phyloP scores from a whole-genome alignment of 768 basidiomycete genomes.

The Agrocybe pediades region DNA sequence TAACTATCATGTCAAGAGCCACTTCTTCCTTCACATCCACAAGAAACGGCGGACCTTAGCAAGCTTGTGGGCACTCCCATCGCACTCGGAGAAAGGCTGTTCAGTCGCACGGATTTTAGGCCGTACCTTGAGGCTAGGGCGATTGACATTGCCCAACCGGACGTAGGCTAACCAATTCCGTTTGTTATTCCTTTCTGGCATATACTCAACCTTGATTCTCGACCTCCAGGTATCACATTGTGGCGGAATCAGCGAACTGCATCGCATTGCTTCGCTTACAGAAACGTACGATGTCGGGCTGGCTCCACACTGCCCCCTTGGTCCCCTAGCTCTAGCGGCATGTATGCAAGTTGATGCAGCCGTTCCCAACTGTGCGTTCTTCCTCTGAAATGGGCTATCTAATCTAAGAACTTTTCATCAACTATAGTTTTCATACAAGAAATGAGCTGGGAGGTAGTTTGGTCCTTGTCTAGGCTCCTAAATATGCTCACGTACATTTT shows the following conservation, averaged over 20 bases:
- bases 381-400: background rate
- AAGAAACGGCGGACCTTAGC: slow-evolving; percentile 63
- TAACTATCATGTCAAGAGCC: slow-evolving; percentile 40
- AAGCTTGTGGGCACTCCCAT: slow-evolving; percentile 59
- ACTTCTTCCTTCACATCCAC: slow-evolving; percentile 57
- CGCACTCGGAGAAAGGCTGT: slow-evolving; percentile 63
- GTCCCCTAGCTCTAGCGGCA: slow-evolving; percentile 72
- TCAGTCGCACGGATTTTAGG: slow-evolving; percentile 61
- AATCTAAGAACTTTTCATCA: background rate
- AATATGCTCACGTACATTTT: background rate
- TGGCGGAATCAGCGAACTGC: slow-evolving; percentile 60
- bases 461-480: background rate
- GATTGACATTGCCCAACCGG: slow-evolving; percentile 72
- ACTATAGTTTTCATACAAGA: slow-evolving; percentile 59
- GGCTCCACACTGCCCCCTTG: slow-evolving; percentile 74
- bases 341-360: slow-evolving; percentile 64
- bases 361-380: slow-evolving; percentile 56
- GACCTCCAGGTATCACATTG: slow-evolving; percentile 51
- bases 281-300: slow-evolving; percentile 74
- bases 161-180: slow-evolving; percentile 37
- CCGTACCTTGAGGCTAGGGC: slow-evolving; percentile 65
- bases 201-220: background rate
- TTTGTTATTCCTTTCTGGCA: background rate
- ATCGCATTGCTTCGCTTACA: slow-evolving; percentile 57
- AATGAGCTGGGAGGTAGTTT: slow-evolving; percentile 58